Base-by-base conservation (phyloP, 192 early-diverging fungal species). In the Linnemannia zychae region DNA sequence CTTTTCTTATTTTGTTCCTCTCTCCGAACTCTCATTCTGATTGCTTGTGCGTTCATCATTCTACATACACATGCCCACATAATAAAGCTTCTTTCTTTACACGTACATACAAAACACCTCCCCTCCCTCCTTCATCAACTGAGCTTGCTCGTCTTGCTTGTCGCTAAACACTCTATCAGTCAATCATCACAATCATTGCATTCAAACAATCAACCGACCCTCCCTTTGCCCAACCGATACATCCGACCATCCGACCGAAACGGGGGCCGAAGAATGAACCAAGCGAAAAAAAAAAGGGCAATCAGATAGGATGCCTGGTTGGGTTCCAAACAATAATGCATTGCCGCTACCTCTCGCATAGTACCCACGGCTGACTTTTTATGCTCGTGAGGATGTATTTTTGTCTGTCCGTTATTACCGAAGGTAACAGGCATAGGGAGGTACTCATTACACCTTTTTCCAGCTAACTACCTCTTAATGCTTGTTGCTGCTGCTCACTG, bases 381-480 rank as follows among this genome's bases (percentile, higher is more conserved):
- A 17, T 49, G 5, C 9, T 44, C 40, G 40, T 44, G 40, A 44
- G 48, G 48, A n/a, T 63, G 11, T 60, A 28, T 63, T 63, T 63
- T 63, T 63, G 57, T 63, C 57, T 63, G 57, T 63, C 57, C 57
- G 57, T 28, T 28, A 33, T 63, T 31, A 63, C 57, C 57, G 28
- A 63, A 57, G 48, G 13, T 11, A 15, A 44, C 40, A 44, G 9
- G 40, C 4, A n/a, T 3, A 44, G 40, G 40, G 9, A 44, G 40
- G 40, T 44, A 44, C 40, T 9, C 40, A 44, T 9, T 9, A 44
- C 9, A 9, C 3, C 40, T 9, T 44, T 3, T 9, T 3, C 40
- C 40, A 9, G 40, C n/a, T n/a, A n/a, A 57, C 22, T 57, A 57
- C 52, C 52, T 57, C 52, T 57, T n/a, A n/a, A n/a, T n/a, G n/a